Base-by-base conservation (phyloP, 108 stramenopile species). In the Nitzschia palea region DNA sequence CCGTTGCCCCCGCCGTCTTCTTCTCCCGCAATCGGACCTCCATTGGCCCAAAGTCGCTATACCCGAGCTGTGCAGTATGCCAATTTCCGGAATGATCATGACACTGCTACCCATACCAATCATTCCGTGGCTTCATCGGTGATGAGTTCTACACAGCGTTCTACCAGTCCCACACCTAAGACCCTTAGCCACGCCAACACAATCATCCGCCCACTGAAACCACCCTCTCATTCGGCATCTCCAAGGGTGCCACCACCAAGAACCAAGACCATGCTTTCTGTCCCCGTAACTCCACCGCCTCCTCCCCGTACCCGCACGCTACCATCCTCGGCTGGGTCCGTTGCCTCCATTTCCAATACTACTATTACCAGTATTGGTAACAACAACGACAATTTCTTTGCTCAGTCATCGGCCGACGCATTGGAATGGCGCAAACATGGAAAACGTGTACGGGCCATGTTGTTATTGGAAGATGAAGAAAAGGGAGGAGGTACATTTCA, bases 371-470 rank as follows among this genome's bases (percentile, higher is more conserved):
- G n/a, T n/a, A n/a, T n/a, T n/a, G n/a, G n/a, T n/a, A n/a, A n/a
- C n/a, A n/a, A n/a, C n/a, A n/a, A 48, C 18, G 4, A 4, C 5
- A 8, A 48, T 10, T 20, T 4, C 18, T 48, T 48, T 12, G 47
- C 47, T 5, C 48, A 55, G 17, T 29, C 54, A 20, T 55, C 54
- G 27, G 27, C 28, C 54, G 54, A 32, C 8, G 54, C 54, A 5
- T 6, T 32, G 33, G 65, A 37, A 26, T 81, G 80, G 80, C 61
- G 80, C 17, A 76, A 68, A 42, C 75, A 70, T 36, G 80, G 80
- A 15, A 76, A 77, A 51, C 15, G 25, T 17, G 73, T 55, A 45
- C 75, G 80, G 18, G 71, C 75, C n/a, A 57, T 62, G 26, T 33
- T 81, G 18, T 17, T 77, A 9, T 14, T 61, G 34, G 48, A 53